Conservation (phyloP, 306 rosid genomes). For the Prunus salicina region DNA sequence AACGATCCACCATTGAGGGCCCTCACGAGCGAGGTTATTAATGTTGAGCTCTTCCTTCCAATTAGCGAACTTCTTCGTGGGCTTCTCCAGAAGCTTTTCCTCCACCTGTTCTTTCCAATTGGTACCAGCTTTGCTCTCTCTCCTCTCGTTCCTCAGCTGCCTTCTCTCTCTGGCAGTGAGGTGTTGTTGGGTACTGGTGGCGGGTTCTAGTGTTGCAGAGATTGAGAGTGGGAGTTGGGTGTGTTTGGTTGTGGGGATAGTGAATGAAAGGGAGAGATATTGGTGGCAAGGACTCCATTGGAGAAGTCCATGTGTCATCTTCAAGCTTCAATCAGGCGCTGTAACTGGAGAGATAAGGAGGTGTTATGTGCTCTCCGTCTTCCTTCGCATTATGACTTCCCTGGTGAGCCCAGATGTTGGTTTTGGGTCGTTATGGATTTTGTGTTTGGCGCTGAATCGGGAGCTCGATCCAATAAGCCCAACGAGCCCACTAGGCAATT, state of each 20-base stretch:
- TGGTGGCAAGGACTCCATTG: slow-evolving; percentile 52
- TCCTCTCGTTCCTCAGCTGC: slow-evolving; percentile 61
- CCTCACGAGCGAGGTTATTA: slow-evolving; percentile 58
- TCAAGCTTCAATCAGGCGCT: not conserved
- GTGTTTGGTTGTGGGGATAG: slow-evolving; percentile 22
- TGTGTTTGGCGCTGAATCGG: not conserved
- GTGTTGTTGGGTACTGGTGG: slow-evolving; percentile 18
- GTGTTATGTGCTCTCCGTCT: not conserved
- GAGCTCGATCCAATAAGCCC: not conserved
- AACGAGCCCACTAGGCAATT: not conserved
- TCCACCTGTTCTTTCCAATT: slow-evolving; percentile 84
- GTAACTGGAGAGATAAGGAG: not conserved
- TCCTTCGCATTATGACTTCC: not conserved
- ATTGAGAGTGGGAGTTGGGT: slow-evolving; percentile 27
- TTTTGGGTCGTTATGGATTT: not conserved
- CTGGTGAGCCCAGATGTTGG: not conserved
- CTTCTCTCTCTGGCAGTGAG: slow-evolving; percentile 68
- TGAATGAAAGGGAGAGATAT: slow-evolving; percentile 26
- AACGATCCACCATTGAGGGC: slow-evolving; percentile 84
- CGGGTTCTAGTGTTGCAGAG: slow-evolving; percentile 48
- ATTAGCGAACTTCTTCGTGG: slow-evolving; percentile 53
- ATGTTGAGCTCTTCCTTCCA: slow-evolving; percentile 84
- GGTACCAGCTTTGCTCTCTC: slow-evolving; percentile 50
- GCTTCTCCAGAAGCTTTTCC: slow-evolving; percentile 62
- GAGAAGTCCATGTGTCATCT: slow-evolving; percentile 53